Base-by-base conservation (phyloP, 2,329 filamentous ascomycete species). In the Rutstroemia sp. region DNA sequence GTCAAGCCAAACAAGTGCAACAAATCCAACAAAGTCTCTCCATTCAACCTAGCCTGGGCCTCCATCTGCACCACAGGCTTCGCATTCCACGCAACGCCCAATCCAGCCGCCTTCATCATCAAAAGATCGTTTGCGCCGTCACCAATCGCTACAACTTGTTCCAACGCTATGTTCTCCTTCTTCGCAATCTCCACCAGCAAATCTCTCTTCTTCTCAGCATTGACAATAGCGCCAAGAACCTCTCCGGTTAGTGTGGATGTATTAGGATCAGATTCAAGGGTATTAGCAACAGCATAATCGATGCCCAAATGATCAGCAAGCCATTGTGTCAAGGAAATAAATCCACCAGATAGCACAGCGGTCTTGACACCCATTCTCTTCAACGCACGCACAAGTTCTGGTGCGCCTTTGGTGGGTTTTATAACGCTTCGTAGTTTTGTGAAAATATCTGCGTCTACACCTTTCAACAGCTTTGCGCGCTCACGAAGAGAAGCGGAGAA, bases 301-400 rank as follows among this genome's bases (percentile, higher is more conserved):
- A 99, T 82, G 14, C 89, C 89, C 25, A 99, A 76, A 66, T 89
- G 78, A 42, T 77, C 77, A 16, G 89, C 91, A 38, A 97, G 80
- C 89, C 92, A 97, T 57, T 83, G 79, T 0, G 94, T 95, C 61
- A 97, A 75, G 0, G 92, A 92, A 61, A 89, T 83, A 73, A 99
- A 99, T 0, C 94, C 94, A 46, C 94, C 94, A 36, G 90, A 95
- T 34, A 96, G 74, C 5, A 99, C 92, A 0, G 92, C 94, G 1
- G 91, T 90, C 73, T 89, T 92, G 72, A 88, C 87, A 7, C 92
- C 92, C 5, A 95, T 74, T 21, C 80, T 77, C 72, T 88, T 91
- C 51, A 99, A 75, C 0, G 85, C 87, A 58, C 73, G 79, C 60
- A 95, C 79, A 17, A 97, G 77, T 61, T 89, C 82, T 17, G 78